Base-by-base conservation (phyloP, 257 asterid species). In the Solanum paucissectum region DNA sequence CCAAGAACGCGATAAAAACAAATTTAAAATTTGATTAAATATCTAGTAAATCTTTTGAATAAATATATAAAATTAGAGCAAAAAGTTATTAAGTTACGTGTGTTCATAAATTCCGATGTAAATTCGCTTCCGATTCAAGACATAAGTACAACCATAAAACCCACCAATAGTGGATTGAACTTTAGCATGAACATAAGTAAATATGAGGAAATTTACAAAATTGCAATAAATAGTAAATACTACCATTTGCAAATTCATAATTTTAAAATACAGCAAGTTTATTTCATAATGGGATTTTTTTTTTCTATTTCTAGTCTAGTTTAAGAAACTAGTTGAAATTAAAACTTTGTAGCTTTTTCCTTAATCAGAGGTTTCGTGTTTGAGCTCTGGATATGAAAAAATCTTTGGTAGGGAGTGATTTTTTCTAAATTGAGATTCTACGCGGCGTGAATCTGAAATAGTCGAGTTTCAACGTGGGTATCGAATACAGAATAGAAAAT, bases 381-480 rank as follows among this genome's bases (percentile, higher is more conserved):
- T 10, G 13, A 40, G 1, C 12, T 40, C 1, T 40, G 44, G 0
- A 52, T 16, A 52, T 52, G 0, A 52, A 52, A 2, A 14, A 16
- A 12, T 12, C 18, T 12, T 46, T 46, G 18, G 2, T 46, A 46
- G 6, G 2, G 55, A 46, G 55, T 46, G 18, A 46, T 46, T 46
- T 12, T 1, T 0, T 0, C 18, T 46, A 1, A 52, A 52, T 2
- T 49, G 60, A 16, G 9, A 52, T 0, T 0, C 23, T 52, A 0
- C 0, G 3, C 0, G 60, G 3, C 23, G 9, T 2, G 23, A 16
- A 52, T 52, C 1, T 2, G 3, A 14, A 49, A 52, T 52, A 52
- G 23, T 2, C 9, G 1, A 52, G 9, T 1, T 52, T 5, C 4
- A 52, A 52, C 14, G 8, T 13, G 3, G 7, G 3, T 16, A 52